These are phyloP conservation scores for Zygotorulaspora sp. DNA, from an alignment of 805 yeast species.

Conservation along the genomic window DNA sequence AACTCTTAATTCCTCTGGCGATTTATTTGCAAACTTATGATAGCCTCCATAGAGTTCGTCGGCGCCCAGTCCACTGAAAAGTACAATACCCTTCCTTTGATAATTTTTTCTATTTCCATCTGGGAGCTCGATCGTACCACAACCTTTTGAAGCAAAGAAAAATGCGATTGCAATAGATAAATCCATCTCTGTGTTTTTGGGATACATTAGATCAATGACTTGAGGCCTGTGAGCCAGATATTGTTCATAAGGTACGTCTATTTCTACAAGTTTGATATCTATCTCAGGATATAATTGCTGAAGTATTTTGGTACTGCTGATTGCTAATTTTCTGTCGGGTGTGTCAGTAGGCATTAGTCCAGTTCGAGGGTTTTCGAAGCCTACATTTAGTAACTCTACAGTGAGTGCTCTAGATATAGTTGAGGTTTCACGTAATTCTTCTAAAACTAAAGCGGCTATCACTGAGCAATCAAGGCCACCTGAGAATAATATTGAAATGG, in stretches of 20 bases:
- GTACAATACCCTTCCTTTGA: conserved; percentile 55
- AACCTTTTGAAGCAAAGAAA: conserved; percentile 76
- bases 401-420: conserved; percentile 6
- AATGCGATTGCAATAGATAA: conserved; percentile 92
- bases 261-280: conserved; percentile 52
- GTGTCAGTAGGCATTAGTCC: conserved; percentile 55
- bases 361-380: conserved; percentile 85
- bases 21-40: conserved; percentile 61
- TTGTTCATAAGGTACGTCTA: conserved; percentile 67
- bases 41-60: conserved; percentile 97
- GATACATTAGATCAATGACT: conserved; percentile 69
- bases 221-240: conserved; percentile 47
- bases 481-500: conserved; percentile 69
- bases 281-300: conserved; percentile 40
- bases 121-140: conserved; percentile 33
- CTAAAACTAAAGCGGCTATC: conserved; percentile 50
- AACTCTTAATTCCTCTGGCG: conserved; percentile 42
- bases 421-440: conserved; percentile 26
- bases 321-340: conserved; percentile 80
- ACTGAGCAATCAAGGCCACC: conserved; percentile 96
- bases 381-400: conserved; percentile 85
- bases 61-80: conserved; percentile 92
- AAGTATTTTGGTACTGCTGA: conserved; percentile 54
- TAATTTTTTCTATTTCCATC: conserved; percentile 33
- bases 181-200: conserved; percentile 91